These are phyloP conservation scores for Mycena polygramma DNA, from an alignment of 768 basidiomycete species.

Conservation along the genomic window DNA sequence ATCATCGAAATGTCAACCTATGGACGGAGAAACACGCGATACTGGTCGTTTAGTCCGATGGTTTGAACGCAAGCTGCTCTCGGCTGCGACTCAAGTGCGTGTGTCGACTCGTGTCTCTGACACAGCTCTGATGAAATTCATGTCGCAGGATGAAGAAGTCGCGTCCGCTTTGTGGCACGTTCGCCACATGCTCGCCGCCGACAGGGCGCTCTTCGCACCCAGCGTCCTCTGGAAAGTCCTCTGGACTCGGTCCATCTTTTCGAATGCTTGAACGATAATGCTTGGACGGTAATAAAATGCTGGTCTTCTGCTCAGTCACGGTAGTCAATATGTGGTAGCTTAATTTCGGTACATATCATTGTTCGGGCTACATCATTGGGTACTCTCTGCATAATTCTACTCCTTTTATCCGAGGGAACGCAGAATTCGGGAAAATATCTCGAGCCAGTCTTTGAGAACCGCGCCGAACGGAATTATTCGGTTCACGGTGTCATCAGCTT, in stretches of 20 bases:
- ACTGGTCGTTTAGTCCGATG: background rate
- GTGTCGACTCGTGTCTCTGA: background rate
- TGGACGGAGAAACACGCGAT: background rate
- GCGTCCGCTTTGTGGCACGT: conserved; percentile 28
- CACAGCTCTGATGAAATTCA: background rate
- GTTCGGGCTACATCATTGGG: too few species aligned
- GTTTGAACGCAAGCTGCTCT: background rate
- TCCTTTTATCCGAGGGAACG: too few species aligned
- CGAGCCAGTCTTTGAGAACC: too few species aligned
- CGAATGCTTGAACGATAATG: too few species aligned
- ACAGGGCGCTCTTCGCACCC: conserved; percentile 12
- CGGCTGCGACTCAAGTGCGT: background rate
- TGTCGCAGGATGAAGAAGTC: conserved; percentile 18
- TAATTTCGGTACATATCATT: too few species aligned
- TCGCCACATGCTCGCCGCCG: conserved; percentile 25
- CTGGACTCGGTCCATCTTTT: background rate
- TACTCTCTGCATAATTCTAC: too few species aligned
- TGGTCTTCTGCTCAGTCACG: too few species aligned
- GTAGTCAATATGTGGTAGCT: too few species aligned
- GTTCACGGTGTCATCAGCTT: too few species aligned
- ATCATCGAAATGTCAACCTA: background rate
- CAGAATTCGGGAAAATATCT: too few species aligned
- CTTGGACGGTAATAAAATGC: too few species aligned
- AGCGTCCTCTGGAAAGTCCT: conserved; percentile 28
- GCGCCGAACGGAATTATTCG: too few species aligned